Evolutionary conservation across 2,329 filamentous ascomycete species (phyloP).

Genomic region (Rhynchosporium graminicola): DNA sequence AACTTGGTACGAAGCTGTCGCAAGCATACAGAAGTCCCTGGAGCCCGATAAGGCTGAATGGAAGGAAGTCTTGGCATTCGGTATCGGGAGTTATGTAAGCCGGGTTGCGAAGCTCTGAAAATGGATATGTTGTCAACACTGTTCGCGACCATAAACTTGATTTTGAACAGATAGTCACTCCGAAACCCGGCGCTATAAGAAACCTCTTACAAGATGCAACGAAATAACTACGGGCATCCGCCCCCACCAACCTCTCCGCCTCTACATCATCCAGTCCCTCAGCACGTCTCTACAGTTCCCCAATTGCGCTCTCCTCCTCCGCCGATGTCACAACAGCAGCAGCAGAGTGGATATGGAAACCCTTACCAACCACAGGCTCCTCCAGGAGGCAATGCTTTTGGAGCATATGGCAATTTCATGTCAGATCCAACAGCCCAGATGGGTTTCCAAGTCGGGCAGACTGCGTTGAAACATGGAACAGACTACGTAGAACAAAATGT

Average conservation of each 20-base stretch:
- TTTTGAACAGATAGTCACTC: conserved; percentile 3
- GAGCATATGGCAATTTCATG: conserved; percentile 88
- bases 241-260: conserved; percentile 75
- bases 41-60: conserved; percentile 15
- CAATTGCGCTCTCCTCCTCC: conserved; percentile 93
- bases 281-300: conserved; percentile 97
- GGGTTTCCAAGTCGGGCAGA: conserved; percentile 91
- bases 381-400: conserved; percentile 55
- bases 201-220: conserved; percentile 67
- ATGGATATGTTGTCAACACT: conserved; percentile 12
- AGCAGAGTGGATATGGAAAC: conserved; percentile 67
- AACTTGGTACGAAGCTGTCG: background rate
- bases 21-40: background rate
- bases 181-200: background rate
- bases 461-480: conserved; percentile 85
- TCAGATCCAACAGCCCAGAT: conserved; percentile 94
- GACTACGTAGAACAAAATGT: conserved; percentile 97
- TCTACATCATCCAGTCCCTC: conserved; percentile 93
- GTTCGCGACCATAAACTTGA: conserved; percentile 3
- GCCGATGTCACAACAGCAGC: conserved; percentile 68
- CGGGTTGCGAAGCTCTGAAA: conserved; percentile 12
- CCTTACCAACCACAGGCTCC: conserved; percentile 66
- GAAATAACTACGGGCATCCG: conserved; percentile 75
- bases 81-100: conserved; percentile 16
- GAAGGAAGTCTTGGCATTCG: conserved; percentile 19